Percentiles rank a stretch among this genome's conserved stretches.
phyloP scores from a whole-genome alignment of 1,284 basidiomycete genomes.

The Moesziomyces sp. region DNA sequence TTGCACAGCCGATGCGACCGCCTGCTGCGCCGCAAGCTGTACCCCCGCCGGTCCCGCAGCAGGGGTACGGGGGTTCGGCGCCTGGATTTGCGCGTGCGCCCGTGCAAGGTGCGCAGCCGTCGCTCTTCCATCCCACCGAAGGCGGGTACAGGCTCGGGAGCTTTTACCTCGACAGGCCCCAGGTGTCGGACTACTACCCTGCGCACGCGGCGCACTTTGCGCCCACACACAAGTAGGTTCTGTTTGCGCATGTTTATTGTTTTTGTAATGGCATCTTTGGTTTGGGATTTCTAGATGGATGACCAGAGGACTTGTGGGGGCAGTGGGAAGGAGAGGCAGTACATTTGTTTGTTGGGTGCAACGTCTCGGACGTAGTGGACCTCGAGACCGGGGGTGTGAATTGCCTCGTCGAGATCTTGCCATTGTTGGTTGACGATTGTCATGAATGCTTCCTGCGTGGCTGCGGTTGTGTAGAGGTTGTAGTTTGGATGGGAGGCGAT shows the following conservation, averaged over 20 bases:
- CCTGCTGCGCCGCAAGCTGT: constrained; percentile 7
- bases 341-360: constrained; percentile 98
- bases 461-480: constrained; percentile 3
- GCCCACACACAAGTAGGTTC: neutral
- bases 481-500: constrained; percentile 27
- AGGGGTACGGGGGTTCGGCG: too few relatives aligned
- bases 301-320: constrained; percentile 70
- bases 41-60: neutral
- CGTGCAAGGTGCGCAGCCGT: constrained; percentile 4
- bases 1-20: constrained; percentile 2
- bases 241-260: neutral
- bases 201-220: neutral
- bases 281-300: neutral
- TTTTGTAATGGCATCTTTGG: constrained; percentile 1
- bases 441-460: constrained; percentile 5
- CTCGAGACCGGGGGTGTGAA: constrained; percentile 52
- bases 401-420: constrained; percentile 1
- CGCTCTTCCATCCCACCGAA: constrained; percentile 21
- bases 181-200: constrained; percentile 17
- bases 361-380: constrained; percentile 89
- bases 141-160: constrained; percentile 35
- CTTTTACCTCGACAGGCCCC: constrained; percentile 17
- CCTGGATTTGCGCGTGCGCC: too few relatives aligned
- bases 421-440: constrained; percentile 1
- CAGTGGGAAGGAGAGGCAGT: constrained; percentile 91